phyloP scores from a whole-genome alignment of 352 stramenopile species.

The Phytophthora nicotianae region DNA sequence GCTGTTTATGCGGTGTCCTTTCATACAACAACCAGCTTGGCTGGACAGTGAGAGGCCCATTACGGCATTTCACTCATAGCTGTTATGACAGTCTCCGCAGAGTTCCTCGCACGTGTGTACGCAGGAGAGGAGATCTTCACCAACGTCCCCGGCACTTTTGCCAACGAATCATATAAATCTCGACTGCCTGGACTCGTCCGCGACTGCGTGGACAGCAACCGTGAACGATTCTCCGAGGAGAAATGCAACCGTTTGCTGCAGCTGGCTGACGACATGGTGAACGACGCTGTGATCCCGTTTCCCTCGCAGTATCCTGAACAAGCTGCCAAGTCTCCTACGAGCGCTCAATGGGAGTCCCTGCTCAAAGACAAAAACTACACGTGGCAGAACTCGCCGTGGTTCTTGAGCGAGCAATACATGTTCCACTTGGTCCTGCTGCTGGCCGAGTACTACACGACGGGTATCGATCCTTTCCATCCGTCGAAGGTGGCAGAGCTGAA shows the following conservation, averaged over 20 bases:
- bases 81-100: slow-evolving; percentile 35
- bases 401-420: slow-evolving; percentile 77
- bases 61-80: slow-evolving; percentile 6
- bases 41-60: not conserved
- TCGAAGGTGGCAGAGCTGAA: slow-evolving; percentile 62
- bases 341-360: slow-evolving; percentile 51
- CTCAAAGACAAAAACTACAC: slow-evolving; percentile 52
- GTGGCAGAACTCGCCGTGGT: slow-evolving; percentile 80
- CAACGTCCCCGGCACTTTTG: slow-evolving; percentile 59
- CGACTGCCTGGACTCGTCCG: slow-evolving; percentile 61
- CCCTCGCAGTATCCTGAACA: slow-evolving; percentile 44
- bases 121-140: slow-evolving; percentile 52
- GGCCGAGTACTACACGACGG: slow-evolving; percentile 63
- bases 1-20: not conserved
- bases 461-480: slow-evolving; percentile 70
- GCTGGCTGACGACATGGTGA: slow-evolving; percentile 53
- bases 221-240: slow-evolving; percentile 36
- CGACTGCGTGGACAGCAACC: slow-evolving; percentile 62
- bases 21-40: not conserved
- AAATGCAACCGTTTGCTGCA: slow-evolving; percentile 43
- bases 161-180: slow-evolving; percentile 67
- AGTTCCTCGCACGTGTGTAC: slow-evolving; percentile 50
- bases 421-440: slow-evolving; percentile 73
- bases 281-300: slow-evolving; percentile 50
- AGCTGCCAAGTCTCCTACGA: slow-evolving; percentile 44